phyloP scores from a whole-genome alignment of 345 rosid genomes.

The Salix arbutifolia region DNA sequence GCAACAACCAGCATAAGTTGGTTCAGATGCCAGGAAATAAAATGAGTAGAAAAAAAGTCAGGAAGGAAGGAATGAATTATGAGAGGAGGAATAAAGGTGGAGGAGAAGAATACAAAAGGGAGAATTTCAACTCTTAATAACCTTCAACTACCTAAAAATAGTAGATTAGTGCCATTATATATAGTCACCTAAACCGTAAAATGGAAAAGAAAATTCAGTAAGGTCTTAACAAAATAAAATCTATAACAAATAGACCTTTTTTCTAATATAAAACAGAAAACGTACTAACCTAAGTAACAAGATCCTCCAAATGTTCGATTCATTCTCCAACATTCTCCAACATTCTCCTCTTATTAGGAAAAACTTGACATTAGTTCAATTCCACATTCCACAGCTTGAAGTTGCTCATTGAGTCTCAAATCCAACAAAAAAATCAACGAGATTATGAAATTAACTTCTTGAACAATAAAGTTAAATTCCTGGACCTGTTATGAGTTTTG shows the following conservation, averaged over 20 bases:
- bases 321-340: background rate
- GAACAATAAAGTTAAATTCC: background rate
- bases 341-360: background rate
- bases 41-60: conserved; percentile 10
- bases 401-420: background rate
- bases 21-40: conserved; percentile 6
- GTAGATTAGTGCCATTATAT: background rate
- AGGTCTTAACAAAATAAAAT: too few relatives aligned
- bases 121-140: background rate
- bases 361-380: background rate
- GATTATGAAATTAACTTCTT: background rate
- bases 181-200: background rate
- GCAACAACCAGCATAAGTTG: conserved; percentile 33
- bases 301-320: background rate
- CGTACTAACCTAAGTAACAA: background rate
- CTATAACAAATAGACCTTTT: background rate
- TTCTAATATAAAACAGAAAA: background rate
- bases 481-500: background rate
- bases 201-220: too few relatives aligned
- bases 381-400: background rate
- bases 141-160: background rate
- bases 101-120: background rate
- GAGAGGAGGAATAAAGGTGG: background rate
- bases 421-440: background rate
- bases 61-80: background rate